phyloP scores from a whole-genome alignment of 108 stramenopile genomes.

The Aurantiochytrium sp. region DNA sequence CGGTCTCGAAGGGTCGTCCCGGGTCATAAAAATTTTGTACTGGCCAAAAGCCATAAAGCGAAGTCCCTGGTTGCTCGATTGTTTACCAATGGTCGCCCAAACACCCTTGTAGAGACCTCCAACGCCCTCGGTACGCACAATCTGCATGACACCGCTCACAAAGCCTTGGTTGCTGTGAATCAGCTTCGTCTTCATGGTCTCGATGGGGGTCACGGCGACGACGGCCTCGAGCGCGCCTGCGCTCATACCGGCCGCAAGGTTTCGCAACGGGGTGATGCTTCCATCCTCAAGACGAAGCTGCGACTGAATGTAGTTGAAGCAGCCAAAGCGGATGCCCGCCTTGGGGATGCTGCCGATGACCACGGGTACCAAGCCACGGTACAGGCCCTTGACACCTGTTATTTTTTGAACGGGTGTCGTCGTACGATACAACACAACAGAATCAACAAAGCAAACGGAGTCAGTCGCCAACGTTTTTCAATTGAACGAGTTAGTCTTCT shows the following conservation, averaged over 20 bases:
- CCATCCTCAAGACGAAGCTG: constrained; percentile 68
- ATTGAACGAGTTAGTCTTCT: too few species aligned
- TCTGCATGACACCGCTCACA: constrained; percentile 64
- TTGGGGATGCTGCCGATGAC: constrained; percentile 79
- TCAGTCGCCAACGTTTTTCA: too few species aligned
- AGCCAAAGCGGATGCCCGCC: constrained; percentile 92
- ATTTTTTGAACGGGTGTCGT: not conserved
- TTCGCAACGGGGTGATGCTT: constrained; percentile 70
- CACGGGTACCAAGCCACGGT: constrained; percentile 80
- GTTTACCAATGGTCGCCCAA: constrained; percentile 84
- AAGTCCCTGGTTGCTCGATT: constrained; percentile 90
- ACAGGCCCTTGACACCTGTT: constrained; percentile 48
- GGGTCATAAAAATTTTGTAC: constrained; percentile 77
- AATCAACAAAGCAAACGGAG: not conserved
- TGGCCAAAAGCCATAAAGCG: constrained; percentile 97
- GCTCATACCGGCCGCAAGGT: constrained; percentile 84
- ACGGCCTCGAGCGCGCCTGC: constrained; percentile 85
- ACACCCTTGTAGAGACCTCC: constrained; percentile 87
- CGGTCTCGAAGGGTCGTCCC: not conserved
- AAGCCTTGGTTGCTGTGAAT: constrained; percentile 71
- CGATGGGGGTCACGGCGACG: constrained; percentile 88
- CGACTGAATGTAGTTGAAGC: constrained; percentile 52
- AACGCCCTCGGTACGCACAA: constrained; percentile 76
- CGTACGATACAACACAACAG: not conserved
- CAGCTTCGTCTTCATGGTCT: constrained; percentile 94